These are phyloP conservation scores for Sutorius eximius DNA, from an alignment of 1,284 basidiomycete genomes.

Conservation along the genomic window DNA sequence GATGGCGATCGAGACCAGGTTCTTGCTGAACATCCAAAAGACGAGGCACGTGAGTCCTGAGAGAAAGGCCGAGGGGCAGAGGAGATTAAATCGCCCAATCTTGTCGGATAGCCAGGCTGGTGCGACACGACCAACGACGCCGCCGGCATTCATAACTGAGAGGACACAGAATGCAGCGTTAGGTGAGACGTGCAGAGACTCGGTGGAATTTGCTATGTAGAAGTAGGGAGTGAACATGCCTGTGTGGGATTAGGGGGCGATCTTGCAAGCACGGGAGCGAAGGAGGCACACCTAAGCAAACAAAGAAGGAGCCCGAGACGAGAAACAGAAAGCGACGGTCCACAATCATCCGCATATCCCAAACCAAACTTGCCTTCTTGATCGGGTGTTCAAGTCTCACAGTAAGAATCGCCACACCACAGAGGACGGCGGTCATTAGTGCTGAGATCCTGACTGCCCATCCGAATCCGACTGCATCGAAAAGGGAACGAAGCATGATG, in stretches of 20 bases:
- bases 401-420: slow-evolving; percentile 42
- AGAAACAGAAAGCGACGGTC: slow-evolving; percentile 49
- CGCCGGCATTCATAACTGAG: slow-evolving; percentile 63
- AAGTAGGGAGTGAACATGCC: slow-evolving; percentile 66
- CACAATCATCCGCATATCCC: slow-evolving; percentile 38
- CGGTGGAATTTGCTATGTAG: slow-evolving; percentile 57
- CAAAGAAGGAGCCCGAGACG: slow-evolving; percentile 47
- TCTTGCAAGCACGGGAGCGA: background rate
- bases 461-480: slow-evolving; percentile 54
- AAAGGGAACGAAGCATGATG: slow-evolving; percentile 60
- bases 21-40: slow-evolving; percentile 53
- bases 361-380: slow-evolving; percentile 17
- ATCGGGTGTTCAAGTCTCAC: slow-evolving; percentile 32
- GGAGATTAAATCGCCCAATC: slow-evolving; percentile 62
- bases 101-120: slow-evolving; percentile 63
- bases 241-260: slow-evolving; percentile 47
- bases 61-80: slow-evolving; percentile 58
- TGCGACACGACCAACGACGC: slow-evolving; percentile 59
- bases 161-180: slow-evolving; percentile 51
- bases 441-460: slow-evolving; percentile 59
- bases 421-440: slow-evolving; percentile 42
- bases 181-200: slow-evolving; percentile 39
- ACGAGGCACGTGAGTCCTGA: slow-evolving; percentile 56
- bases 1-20: slow-evolving; percentile 43
- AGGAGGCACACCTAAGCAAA: slow-evolving; percentile 42